Evolutionary conservation across 2,329 filamentous ascomycete genomes (phyloP).

Genomic region (Neoarthrinium moseri): DNA sequence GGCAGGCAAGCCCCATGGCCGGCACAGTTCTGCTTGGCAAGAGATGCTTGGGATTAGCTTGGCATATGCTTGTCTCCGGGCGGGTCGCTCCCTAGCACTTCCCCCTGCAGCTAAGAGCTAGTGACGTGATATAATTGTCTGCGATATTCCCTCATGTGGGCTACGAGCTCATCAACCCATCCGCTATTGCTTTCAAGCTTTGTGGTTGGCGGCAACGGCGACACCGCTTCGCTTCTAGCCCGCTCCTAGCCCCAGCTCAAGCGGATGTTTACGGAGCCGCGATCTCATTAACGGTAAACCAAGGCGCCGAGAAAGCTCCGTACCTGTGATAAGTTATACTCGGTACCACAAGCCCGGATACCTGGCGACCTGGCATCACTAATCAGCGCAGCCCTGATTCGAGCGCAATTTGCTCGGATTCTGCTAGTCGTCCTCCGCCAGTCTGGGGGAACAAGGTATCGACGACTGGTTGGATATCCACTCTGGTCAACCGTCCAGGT

Average conservation of each 20-base stretch:
- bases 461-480: slow-evolving; percentile 1
- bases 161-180: too few relatives aligned
- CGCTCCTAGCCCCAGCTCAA: slow-evolving; percentile 1
- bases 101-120: background rate
- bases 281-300: background rate
- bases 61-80: background rate
- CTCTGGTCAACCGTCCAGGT: background rate
- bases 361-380: background rate
- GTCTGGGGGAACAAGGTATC: slow-evolving; percentile 7
- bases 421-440: background rate
- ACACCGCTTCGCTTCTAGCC: background rate
- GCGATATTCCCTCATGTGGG: background rate
- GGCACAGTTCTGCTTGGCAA: background rate
- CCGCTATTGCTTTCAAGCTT: background rate
- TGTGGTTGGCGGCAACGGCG: background rate
- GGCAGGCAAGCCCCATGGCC: background rate
- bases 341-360: too few relatives aligned
- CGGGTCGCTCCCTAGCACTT: background rate
- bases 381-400: slow-evolving; percentile 4
- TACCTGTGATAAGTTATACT: background rate
- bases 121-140: background rate
- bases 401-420: background rate
- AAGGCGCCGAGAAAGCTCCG: slow-evolving; percentile 5
- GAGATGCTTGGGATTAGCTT: background rate
- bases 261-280: slow-evolving; percentile 1